Evolutionary conservation across 306 rosid species (phyloP).

Genomic region (Corylus avellana): DNA sequence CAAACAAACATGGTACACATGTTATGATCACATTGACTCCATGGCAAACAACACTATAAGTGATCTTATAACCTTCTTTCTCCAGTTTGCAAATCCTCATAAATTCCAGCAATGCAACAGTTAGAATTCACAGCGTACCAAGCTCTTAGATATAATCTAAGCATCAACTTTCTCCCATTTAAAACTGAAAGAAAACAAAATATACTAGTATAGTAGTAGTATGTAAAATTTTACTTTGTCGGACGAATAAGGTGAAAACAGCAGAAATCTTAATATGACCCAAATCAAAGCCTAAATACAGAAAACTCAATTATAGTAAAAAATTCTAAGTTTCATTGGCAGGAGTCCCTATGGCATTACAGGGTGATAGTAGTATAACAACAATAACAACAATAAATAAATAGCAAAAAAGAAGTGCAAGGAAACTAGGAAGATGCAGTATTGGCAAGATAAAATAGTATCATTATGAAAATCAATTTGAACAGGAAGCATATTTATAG

Average conservation of each 20-base stretch:
- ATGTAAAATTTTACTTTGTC: background rate
- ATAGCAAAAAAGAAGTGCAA: background rate
- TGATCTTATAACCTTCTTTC: conserved; percentile 1
- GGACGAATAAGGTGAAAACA: background rate
- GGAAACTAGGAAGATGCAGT: background rate
- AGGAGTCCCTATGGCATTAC: background rate
- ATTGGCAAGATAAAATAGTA: conserved; percentile 3
- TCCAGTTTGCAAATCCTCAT: conserved; percentile 2
- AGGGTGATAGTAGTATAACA: background rate
- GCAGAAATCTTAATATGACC: background rate
- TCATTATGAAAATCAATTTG: conserved; percentile 16
- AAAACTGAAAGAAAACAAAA: background rate
- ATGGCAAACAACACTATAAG: background rate
- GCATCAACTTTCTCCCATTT: background rate
- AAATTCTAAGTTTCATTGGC: background rate
- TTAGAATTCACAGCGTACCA: conserved; percentile 8
- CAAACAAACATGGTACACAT: background rate
- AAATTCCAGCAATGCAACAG: conserved; percentile 17
- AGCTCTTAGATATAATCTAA: conserved; percentile 24
- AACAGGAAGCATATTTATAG: conserved; percentile 17
- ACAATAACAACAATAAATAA: background rate
- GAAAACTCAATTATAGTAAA: background rate
- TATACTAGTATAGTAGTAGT: no score
- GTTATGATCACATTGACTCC: background rate
- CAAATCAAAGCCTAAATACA: background rate